phyloP scores from a whole-genome alignment of 2,329 filamentous ascomycete genomes.

The Tolypocladium guangdongense region DNA sequence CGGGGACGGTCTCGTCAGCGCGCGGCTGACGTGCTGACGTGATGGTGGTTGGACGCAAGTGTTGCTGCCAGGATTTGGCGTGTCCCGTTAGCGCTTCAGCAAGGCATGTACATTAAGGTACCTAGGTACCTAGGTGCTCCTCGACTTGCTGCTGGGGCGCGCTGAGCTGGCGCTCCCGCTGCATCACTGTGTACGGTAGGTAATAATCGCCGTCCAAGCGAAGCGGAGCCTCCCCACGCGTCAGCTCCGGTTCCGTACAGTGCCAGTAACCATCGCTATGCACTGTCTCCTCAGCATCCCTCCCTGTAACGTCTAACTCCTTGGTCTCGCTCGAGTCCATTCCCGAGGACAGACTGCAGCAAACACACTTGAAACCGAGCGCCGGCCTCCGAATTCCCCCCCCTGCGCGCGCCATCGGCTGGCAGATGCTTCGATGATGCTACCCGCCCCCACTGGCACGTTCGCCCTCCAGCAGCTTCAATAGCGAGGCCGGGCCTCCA shows the following conservation, averaged over 20 bases:
- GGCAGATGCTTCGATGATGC: background rate
- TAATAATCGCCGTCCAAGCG: too few relatives aligned
- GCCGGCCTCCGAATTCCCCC: background rate
- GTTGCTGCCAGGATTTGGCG: too few relatives aligned
- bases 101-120: too few relatives aligned
- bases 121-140: too few relatives aligned
- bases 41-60: background rate
- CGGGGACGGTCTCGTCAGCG: background rate
- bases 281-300: background rate
- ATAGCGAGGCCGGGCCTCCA: constrained; percentile 2
- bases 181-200: too few relatives aligned
- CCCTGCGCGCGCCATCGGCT: background rate
- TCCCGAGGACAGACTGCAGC: background rate
- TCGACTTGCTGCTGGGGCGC: too few relatives aligned
- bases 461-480: background rate
- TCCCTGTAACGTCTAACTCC: background rate
- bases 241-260: background rate
- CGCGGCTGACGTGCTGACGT: background rate
- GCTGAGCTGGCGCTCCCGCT: background rate
- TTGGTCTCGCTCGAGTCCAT: background rate
- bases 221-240: background rate
- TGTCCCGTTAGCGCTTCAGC: too few relatives aligned
- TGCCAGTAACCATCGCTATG: background rate
- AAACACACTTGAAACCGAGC: constrained; percentile 1
- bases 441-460: background rate